These are phyloP conservation scores for Neonectria sp. DNA, from an alignment of 2,329 filamentous ascomycete genomes.

Conservation along the genomic window DNA sequence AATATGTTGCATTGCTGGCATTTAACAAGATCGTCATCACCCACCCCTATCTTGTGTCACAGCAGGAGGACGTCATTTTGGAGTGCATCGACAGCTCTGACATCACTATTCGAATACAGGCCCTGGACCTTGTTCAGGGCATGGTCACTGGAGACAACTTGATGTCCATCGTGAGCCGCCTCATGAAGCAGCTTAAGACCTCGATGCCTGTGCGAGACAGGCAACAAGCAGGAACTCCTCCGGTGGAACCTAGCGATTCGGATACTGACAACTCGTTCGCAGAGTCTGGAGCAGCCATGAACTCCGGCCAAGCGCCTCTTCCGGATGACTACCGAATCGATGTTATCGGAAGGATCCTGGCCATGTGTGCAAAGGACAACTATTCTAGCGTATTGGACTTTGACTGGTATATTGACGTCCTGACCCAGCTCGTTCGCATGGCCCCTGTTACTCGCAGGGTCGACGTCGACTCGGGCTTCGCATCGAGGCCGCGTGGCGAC, in stretches of 20 bases:
- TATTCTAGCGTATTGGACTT: constrained; percentile 92
- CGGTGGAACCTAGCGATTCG: constrained; percentile 62
- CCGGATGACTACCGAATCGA: constrained; percentile 89
- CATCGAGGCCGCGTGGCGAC: constrained; percentile 53
- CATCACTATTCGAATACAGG: constrained; percentile 94
- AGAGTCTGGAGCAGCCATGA: constrained; percentile 50
- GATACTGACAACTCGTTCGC: constrained; percentile 66
- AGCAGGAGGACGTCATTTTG: constrained; percentile 96
- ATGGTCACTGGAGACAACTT: constrained; percentile 95
- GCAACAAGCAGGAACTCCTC: constrained; percentile 58
- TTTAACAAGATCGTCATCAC: constrained; percentile 95
- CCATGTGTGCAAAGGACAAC: constrained; percentile 91
- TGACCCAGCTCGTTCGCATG: constrained; percentile 87
- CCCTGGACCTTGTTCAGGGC: constrained; percentile 90
- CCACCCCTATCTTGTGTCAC: constrained; percentile 88
- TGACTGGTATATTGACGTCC: constrained; percentile 95
- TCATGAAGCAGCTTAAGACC: constrained; percentile 89
- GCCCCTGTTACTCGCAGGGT: constrained; percentile 65
- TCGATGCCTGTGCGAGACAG: constrained; percentile 68
- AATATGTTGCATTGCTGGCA: constrained; percentile 95
- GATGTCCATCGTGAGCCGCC: constrained; percentile 84
- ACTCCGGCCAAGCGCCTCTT: constrained; percentile 66
- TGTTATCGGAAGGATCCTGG: constrained; percentile 85
- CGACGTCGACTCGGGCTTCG: constrained; percentile 55
- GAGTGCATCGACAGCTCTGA: constrained; percentile 97